These are phyloP conservation scores for Curvularia hawaiiensis DNA, from an alignment of 2,329 filamentous ascomycete species.

Conservation along the genomic window DNA sequence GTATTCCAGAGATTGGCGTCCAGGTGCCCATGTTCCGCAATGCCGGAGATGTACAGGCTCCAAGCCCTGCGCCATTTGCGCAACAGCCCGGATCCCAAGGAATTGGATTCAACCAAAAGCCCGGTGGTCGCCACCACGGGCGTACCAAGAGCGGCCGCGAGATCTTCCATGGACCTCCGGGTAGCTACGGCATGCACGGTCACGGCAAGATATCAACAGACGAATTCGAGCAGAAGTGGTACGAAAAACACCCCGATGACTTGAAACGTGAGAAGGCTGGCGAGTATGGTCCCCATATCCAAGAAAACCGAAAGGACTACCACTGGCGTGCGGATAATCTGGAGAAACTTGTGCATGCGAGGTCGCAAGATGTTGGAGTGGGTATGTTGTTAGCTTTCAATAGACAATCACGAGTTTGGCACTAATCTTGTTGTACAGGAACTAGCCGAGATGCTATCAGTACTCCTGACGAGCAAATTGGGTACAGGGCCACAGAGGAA, in stretches of 20 bases:
- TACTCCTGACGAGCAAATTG: conserved; percentile 89
- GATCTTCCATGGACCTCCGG: conserved; percentile 74
- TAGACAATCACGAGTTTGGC: conserved; percentile 48
- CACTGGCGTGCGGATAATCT: conserved; percentile 88
- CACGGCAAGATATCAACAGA: conserved; percentile 77
- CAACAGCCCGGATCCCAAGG: conserved; percentile 47
- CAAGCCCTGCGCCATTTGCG: conserved; percentile 71
- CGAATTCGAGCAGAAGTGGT: conserved; percentile 89
- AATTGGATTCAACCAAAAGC: conserved; percentile 60
- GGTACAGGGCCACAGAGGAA: conserved; percentile 84
- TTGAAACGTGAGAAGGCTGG: conserved; percentile 74
- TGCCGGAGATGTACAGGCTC: conserved; percentile 94
- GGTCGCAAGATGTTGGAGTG: conserved; percentile 55
- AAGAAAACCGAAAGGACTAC: conserved; percentile 70
- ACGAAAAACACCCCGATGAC: conserved; percentile 86
- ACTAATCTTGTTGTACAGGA: conserved; percentile 61
- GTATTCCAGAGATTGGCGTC: conserved; percentile 89
- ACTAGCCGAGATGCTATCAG: conserved; percentile 66
- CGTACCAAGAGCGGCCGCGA: conserved; percentile 76
- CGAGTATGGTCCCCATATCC: conserved; percentile 64
- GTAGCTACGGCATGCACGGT: conserved; percentile 91
- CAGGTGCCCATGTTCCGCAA: conserved; percentile 93
- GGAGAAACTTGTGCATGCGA: conserved; percentile 84
- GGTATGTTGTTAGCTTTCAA: conserved; percentile 51
- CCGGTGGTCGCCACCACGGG: conserved; percentile 59